Evolutionary conservation across 495 filamentous ascomycete species (phyloP).

Genomic region (Rostrohypoxylon terebratum): DNA sequence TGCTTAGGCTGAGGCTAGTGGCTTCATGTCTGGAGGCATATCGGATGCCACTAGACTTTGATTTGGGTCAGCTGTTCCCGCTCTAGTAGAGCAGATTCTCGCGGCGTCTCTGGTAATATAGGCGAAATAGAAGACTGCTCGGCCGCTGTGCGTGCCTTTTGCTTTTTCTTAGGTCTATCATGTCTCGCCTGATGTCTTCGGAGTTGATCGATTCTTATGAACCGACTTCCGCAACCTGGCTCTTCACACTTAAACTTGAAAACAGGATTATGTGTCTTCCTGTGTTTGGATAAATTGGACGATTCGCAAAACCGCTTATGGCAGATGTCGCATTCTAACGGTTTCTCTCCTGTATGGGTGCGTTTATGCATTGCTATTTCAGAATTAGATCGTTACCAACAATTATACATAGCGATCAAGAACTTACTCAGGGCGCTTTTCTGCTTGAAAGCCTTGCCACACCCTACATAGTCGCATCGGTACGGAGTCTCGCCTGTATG

Average conservation of each 20-base stretch:
- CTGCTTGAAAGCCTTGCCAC: constrained; percentile 67
- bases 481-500: constrained; percentile 73
- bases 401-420: background rate
- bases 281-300: constrained; percentile 67
- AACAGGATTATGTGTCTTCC: constrained; percentile 62
- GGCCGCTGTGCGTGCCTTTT: constrained; percentile 18
- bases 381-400: constrained; percentile 31
- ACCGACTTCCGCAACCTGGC: constrained; percentile 63
- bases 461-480: constrained; percentile 61
- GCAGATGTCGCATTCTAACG: constrained; percentile 61
- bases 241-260: constrained; percentile 62
- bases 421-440: constrained; percentile 65
- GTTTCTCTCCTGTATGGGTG: constrained; percentile 65
- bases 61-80: constrained; percentile 12
- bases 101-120: constrained; percentile 20
- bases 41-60: constrained; percentile 22
- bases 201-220: constrained; percentile 68
- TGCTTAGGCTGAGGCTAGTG: background rate
- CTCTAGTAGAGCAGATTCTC: background rate
- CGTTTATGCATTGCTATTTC: constrained; percentile 66
- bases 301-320: constrained; percentile 65
- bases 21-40: background rate
- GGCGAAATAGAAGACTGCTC: constrained; percentile 3
- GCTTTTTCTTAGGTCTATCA: constrained; percentile 40
- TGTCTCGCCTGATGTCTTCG: constrained; percentile 58